Conservation (phyloP, 2,329 filamentous ascomycete species). For the Penicillium occitanis region DNA sequence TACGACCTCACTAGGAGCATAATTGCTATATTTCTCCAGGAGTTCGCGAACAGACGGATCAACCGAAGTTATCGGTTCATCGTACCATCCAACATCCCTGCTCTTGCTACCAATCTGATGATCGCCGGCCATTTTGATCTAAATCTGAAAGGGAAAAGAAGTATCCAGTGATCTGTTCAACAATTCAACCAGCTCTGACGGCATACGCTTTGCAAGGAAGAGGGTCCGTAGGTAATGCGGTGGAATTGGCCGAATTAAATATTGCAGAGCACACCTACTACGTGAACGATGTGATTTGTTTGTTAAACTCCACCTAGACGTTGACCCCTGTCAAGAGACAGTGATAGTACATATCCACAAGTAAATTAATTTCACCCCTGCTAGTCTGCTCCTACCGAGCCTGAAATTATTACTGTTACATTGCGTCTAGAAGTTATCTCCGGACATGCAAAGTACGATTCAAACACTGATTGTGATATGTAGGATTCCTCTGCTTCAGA, state of each 20-base stretch:
- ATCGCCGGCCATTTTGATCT: not conserved
- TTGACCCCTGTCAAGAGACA: not conserved
- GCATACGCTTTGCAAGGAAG: not conserved
- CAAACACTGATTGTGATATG: no score
- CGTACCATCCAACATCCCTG: constrained; percentile 6
- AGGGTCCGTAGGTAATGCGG: not conserved
- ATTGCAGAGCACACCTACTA: not conserved
- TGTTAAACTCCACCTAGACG: not conserved
- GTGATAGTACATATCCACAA: not conserved
- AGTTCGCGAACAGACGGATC: not conserved
- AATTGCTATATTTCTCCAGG: constrained; percentile 13
- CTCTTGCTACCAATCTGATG: not conserved
- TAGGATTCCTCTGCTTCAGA: no score
- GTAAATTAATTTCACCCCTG: not conserved
- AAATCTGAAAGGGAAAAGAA: not conserved
- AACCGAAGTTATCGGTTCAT: not conserved
- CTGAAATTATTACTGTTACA: not conserved
- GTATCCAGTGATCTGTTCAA: not conserved
- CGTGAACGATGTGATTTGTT: not conserved
- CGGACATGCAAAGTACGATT: not conserved
- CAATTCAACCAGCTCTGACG: not conserved
- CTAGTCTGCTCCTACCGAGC: not conserved
- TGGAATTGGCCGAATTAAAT: not conserved
- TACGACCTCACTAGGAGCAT: not conserved
- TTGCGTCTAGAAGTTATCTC: not conserved